Conservation (phyloP, 1,284 basidiomycete genomes). For the Cryptococcus depauperatus region DNA sequence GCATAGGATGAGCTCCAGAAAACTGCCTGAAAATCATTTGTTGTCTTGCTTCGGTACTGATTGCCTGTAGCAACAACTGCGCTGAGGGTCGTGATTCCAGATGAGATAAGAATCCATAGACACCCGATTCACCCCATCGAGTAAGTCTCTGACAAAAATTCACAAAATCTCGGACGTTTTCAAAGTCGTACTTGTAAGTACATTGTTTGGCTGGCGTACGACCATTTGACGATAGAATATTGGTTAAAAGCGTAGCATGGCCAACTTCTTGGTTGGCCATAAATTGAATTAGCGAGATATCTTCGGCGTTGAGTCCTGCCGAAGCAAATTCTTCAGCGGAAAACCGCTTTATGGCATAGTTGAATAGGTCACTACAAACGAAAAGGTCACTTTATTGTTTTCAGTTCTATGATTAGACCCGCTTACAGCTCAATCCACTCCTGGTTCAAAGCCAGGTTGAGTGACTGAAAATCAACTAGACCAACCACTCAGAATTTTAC, state of each 20-base stretch:
- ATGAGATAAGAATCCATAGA: constrained; percentile 47
- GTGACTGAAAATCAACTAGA: constrained; percentile 55
- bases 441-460: constrained; percentile 56
- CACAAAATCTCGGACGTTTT: constrained; percentile 55
- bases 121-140: constrained; percentile 54
- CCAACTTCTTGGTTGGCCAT: constrained; percentile 41
- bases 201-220: constrained; percentile 45
- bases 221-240: constrained; percentile 30
- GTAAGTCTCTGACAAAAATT: constrained; percentile 56
- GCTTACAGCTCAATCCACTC: constrained; percentile 46
- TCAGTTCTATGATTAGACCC: not conserved
- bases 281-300: constrained; percentile 47
- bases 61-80: constrained; percentile 53
- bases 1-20: constrained; percentile 56
- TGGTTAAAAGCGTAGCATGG: constrained; percentile 35
- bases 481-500: constrained; percentile 2
- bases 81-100: constrained; percentile 56
- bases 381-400: no score
- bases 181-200: constrained; percentile 57
- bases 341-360: constrained; percentile 41
- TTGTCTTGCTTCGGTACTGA: constrained; percentile 60
- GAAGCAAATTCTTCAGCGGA: constrained; percentile 53
- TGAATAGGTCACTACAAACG: not conserved
- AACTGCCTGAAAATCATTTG: constrained; percentile 62
- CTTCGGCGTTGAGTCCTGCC: constrained; percentile 52